Percentiles rank a stretch among this genome's conserved stretches.
Conservation (phyloP, 2,329 filamentous ascomycete species). For the Claviceps purpurea region DNA sequence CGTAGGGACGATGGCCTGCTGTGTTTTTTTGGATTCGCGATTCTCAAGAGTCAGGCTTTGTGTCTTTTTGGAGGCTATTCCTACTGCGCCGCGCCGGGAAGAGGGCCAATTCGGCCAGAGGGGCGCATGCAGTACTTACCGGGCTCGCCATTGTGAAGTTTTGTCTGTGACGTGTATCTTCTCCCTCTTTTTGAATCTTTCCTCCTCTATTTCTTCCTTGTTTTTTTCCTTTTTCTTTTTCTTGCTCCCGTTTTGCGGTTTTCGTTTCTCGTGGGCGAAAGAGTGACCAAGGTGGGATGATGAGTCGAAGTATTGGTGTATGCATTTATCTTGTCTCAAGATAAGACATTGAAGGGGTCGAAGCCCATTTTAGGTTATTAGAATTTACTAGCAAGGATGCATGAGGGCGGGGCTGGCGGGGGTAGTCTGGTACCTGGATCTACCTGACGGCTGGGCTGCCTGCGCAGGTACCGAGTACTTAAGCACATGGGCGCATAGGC, state of each 20-base stretch:
- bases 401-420: too few relatives aligned
- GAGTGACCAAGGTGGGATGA: background rate
- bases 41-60: background rate
- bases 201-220: background rate
- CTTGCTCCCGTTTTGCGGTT: background rate
- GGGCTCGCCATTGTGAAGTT: slow-evolving; percentile 15
- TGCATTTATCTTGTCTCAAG: background rate
- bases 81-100: too few relatives aligned
- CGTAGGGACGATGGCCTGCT: slow-evolving; percentile 31
- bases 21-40: slow-evolving; percentile 5
- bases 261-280: background rate
- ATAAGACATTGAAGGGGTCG: background rate
- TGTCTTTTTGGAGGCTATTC: background rate
- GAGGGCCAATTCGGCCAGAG: too few relatives aligned
- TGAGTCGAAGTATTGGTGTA: background rate
- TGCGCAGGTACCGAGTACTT: too few relatives aligned
- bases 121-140: slow-evolving; percentile 11
- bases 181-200: background rate
- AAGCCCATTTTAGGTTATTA: too few relatives aligned
- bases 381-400: too few relatives aligned
- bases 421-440: too few relatives aligned
- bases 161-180: background rate
- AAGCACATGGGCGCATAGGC: too few relatives aligned
- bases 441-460: too few relatives aligned
- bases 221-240: background rate